Percentiles rank a stretch among this genome's conserved stretches.
Evolutionary conservation across 768 basidiomycete species (phyloP).

Genomic region (Dioszegia aurantiaca): DNA sequence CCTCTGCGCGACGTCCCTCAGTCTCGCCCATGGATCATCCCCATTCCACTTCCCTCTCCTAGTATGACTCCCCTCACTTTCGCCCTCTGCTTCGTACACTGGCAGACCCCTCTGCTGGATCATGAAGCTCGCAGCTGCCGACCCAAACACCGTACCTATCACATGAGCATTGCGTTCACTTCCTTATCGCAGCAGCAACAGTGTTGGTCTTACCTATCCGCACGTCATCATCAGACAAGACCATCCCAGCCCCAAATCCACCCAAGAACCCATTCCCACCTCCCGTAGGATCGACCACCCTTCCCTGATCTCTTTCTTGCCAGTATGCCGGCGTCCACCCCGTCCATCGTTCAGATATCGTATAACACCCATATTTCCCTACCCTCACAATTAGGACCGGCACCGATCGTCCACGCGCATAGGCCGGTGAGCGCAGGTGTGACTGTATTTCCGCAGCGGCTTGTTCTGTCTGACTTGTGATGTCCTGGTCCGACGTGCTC

Average conservation of each 20-base stretch:
- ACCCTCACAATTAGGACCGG: conserved; percentile 31
- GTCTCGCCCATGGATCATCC: conserved; percentile 29
- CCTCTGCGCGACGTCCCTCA: conserved; percentile 22
- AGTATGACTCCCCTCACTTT: background rate
- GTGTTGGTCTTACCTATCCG: conserved; percentile 21
- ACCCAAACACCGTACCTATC: conserved; percentile 33
- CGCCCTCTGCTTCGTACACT: background rate
- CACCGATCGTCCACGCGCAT: background rate
- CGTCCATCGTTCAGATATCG: conserved; percentile 27
- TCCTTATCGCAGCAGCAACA: background rate
- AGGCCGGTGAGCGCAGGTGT: background rate
- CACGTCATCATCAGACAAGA: conserved; percentile 28
- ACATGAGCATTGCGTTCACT: conserved; percentile 1
- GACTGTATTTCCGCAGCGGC: background rate
- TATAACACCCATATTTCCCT: conserved; percentile 37
- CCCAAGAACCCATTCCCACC: conserved; percentile 46
- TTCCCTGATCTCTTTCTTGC: conserved; percentile 21
- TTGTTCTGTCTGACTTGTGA: background rate
- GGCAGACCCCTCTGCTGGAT: conserved; percentile 44
- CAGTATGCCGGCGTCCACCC: conserved; percentile 44
- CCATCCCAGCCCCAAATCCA: conserved; percentile 37
- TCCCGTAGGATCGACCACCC: conserved; percentile 40
- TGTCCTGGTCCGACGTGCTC: background rate
- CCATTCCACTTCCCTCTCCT: conserved; percentile 34
- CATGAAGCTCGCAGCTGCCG: conserved; percentile 39